Conservation (phyloP, 192 early-diverging fungal species). For the Entomortierella parvispora region DNA sequence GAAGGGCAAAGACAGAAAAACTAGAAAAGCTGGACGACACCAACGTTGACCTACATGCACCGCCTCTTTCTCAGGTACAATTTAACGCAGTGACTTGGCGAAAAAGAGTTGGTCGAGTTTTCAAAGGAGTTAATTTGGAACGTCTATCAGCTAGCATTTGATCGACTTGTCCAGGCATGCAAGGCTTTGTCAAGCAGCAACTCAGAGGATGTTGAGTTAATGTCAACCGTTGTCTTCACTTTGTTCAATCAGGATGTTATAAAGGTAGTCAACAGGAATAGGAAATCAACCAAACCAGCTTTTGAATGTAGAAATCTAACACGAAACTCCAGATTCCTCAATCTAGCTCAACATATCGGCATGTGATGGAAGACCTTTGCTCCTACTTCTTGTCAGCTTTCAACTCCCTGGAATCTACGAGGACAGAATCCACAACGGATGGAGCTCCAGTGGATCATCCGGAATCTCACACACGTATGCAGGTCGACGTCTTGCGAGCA, state of each 20-base stretch:
- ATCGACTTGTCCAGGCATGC: constrained; percentile 19
- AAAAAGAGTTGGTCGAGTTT: not conserved
- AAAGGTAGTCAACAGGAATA: no score
- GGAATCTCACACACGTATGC: constrained; percentile 7
- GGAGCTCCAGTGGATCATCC: not conserved
- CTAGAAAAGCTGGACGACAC: no score
- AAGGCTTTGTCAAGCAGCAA: not conserved
- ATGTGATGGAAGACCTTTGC: constrained; percentile 10
- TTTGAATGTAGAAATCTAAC: no score
- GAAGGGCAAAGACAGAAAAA: no score
- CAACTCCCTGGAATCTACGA: not conserved
- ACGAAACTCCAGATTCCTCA: constrained; percentile 1
- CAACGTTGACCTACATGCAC: no score
- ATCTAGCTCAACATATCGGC: not conserved
- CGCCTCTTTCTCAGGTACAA: no score
- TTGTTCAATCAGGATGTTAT: constrained; percentile 32
- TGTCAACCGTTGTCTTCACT: constrained; percentile 20
- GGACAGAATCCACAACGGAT: not conserved
- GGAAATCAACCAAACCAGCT: no score
- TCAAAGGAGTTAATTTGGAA: not conserved
- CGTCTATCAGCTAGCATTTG: constrained; percentile 8
- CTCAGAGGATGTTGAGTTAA: constrained; percentile 10
- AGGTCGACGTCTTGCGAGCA: constrained; percentile 62
- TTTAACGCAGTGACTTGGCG: not conserved
- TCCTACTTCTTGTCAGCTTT: constrained; percentile 17